Evolutionary conservation across 2,329 filamentous ascomycete species (phyloP).

Genomic region (Aspergillus oerlinghausenensis): DNA sequence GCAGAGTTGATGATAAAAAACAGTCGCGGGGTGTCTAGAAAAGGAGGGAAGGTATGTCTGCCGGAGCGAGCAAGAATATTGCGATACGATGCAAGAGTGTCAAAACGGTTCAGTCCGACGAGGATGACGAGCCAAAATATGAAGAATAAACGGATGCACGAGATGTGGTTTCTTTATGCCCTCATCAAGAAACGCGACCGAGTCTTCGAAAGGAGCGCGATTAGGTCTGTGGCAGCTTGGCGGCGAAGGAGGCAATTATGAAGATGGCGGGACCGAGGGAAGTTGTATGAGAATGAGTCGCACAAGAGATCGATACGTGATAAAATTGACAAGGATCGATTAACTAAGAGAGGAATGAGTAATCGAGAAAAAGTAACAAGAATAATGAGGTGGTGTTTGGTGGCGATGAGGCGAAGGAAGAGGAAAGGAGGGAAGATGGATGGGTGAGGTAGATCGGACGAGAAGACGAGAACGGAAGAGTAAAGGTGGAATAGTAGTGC

Average conservation of each 20-base stretch:
- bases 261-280: conserved; percentile 15
- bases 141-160: neutral
- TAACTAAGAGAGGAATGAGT: neutral
- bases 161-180: neutral
- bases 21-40: neutral
- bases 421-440: conserved; percentile 7
- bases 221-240: neutral
- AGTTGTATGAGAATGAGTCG: neutral
- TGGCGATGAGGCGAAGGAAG: conserved; percentile 1
- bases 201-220: neutral
- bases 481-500: conserved; percentile 1
- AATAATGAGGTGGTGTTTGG: conserved; percentile 5
- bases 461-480: conserved; percentile 3
- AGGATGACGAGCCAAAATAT: neutral
- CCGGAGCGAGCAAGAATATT: neutral
- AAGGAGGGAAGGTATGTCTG: neutral
- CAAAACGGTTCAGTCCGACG: neutral
- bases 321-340: neutral
- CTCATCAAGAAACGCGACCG: neutral
- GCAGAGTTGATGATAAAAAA: neutral
- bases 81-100: neutral
- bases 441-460: conserved; percentile 11
- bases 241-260: conserved; percentile 11
- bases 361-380: conserved; percentile 13
- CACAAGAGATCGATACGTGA: conserved; percentile 1